Base-by-base conservation (phyloP, 2,329 filamentous ascomycete genomes). In the Berkeleyomyces rouxiae region DNA sequence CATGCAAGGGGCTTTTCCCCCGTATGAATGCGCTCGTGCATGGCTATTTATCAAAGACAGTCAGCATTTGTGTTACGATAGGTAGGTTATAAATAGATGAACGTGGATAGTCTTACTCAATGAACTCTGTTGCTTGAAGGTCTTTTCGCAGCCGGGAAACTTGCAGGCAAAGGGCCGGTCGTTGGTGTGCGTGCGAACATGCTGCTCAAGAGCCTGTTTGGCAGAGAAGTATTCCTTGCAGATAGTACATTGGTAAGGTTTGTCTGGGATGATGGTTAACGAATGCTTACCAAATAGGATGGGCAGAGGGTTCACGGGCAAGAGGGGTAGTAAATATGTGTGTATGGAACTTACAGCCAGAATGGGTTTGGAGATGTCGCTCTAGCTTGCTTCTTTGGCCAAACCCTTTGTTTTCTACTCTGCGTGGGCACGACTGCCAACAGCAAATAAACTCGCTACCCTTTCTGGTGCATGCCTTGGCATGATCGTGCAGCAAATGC, bases 91-190 rank as follows among this genome's bases (percentile, higher is more conserved):
- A 4, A 10, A 11, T 36, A 33, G 37, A 10, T 16, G 31, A 7
- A 9, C 5, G 39, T 33, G 13, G 39, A 40, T 1, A 3, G 40
- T 74, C 79, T 68, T 77, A 84, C 82, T 86, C 31, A 85, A 73
- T 31, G 84, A 83, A 66, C 82, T 85, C 66, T 86, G 83, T 66
- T 86, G 83, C 61, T 84, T 82, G 68, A 87, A 87, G 0, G 75
- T 74, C 68, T 82, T 83, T 31, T 70, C 72, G 66, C 83, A 85
- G 43, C 75, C 76, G 3, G 70, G 68, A 36, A 70, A 70, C 7
- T 72, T 69, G 69, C 85, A 88, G 47, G 76, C 72, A 72, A 82
- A 84, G 36, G 84, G 84, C 66, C 81, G 84, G 65, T 82, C 79
- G 46, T 83, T 82, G 0, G 83, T 84, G 68, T 88, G 85, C 1